Evolutionary conservation across 1,284 basidiomycete genomes (phyloP).

Genomic region (Leccinum subrobustum): DNA sequence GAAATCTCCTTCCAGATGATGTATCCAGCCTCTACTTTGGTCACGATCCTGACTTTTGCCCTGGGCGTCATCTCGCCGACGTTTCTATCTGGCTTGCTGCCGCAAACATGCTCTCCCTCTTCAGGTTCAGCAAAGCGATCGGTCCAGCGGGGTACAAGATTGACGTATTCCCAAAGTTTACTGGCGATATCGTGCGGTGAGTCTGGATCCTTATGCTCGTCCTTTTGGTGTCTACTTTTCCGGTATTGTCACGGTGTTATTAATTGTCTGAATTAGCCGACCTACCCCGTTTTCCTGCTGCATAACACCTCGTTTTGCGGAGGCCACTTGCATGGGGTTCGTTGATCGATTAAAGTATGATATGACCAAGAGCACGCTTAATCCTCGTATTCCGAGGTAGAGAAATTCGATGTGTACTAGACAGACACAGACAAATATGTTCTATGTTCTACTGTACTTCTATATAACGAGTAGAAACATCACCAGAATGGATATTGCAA

Average conservation of each 20-base stretch:
- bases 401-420: neutral
- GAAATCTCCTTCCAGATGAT: constrained; percentile 18
- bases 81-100: constrained; percentile 21
- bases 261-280: constrained; percentile 9
- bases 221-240: neutral
- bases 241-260: neutral
- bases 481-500: neutral
- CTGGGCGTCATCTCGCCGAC: constrained; percentile 24
- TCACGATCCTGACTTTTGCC: constrained; percentile 23
- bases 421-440: neutral
- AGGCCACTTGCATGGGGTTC: neutral
- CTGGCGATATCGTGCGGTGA: constrained; percentile 18
- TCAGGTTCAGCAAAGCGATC: constrained; percentile 23
- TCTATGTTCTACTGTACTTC: neutral
- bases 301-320: constrained; percentile 23
- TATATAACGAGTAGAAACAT: neutral
- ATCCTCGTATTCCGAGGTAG: neutral
- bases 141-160: constrained; percentile 28
- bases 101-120: constrained; percentile 16
- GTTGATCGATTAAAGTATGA: constrained; percentile 2
- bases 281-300: constrained; percentile 22
- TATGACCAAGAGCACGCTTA: neutral
- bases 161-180: constrained; percentile 22
- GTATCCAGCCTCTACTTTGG: constrained; percentile 20
- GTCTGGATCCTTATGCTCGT: neutral